Evolutionary conservation across 371 early-diverging fungal species (phyloP).

Genomic region (Mucor lusitanicus): DNA sequence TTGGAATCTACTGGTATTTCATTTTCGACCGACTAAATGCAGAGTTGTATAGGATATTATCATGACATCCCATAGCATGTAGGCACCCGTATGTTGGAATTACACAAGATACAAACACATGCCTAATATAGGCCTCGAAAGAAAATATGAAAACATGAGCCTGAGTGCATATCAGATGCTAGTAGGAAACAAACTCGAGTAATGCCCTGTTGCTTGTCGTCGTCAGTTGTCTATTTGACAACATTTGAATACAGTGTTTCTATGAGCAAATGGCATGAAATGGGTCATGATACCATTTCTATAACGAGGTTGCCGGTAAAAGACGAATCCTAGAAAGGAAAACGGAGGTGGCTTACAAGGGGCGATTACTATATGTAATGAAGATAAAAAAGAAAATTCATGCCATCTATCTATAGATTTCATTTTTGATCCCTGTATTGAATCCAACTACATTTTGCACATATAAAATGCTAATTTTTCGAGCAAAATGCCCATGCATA

Average conservation of each 20-base stretch:
- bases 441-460: too few relatives aligned
- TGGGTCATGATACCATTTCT: constrained; percentile 14
- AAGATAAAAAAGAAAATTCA: neutral
- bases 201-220: neutral
- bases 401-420: neutral
- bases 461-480: too few relatives aligned
- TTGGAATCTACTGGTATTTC: neutral
- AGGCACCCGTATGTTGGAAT: neutral
- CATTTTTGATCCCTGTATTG: too few relatives aligned
- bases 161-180: neutral
- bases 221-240: neutral
- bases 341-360: constrained; percentile 18
- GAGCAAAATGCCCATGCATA: neutral
- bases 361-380: neutral
- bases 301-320: neutral
- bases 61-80: neutral
- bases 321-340: constrained; percentile 1
- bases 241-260: neutral
- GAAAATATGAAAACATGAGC: neutral
- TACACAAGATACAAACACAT: constrained; percentile 1
- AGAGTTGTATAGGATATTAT: neutral
- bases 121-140: neutral
- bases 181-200: neutral
- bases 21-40: neutral
- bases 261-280: neutral